Evolutionary conservation across 805 yeast genomes (phyloP), one percentile per base, ranked within the genome.

Genomic region (Myxozyma melibiosi): DNA sequence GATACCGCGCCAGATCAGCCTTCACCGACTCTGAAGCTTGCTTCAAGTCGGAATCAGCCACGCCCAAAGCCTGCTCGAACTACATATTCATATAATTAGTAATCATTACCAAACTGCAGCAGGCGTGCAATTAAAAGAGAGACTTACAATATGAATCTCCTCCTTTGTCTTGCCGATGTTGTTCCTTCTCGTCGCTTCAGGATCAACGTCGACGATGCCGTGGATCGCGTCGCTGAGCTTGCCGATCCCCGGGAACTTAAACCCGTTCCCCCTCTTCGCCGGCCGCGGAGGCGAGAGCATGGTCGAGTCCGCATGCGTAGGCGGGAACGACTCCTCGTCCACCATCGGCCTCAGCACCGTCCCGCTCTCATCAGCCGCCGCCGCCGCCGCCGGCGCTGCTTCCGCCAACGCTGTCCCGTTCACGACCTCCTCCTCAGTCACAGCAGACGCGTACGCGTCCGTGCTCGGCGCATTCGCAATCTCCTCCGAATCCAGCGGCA

Each of bases 171-270:
- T 77, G 6, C 75, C 75, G 47, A 77, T 72, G 61, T 72, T 75
- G 48, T 78, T 82, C 51, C 84, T 79, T 18, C 88, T 74, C 1
- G 85, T 77, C n/a, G 80, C 74, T 55, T 83, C 86, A 0, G 89
- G 88, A 62, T 85, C 85, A 33, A 79, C 81, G 57, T 85, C 88
- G 64, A 84, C 82, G 44, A 84, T 80, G 45, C 84, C 86, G 64
- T 82, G 84, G 40, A 80, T 70, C 11, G 80, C 78, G 39, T 69
- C 73, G 38, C 84, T 80, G 16, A 85, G 69, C 18, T 80, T 78
- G 27, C 76, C 71, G 47, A 82, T 72, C 3, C 80, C 82, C 0
- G 86, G 85, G 46, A 84, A 75, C 56, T 79, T 80, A 68, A 81
- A 80, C 41, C 78, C 76, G 2, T 71, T 67, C 66, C 28, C 71